Evolutionary conservation across 345 rosid species (phyloP).

Genomic region (Microthlaspi erraticum): DNA sequence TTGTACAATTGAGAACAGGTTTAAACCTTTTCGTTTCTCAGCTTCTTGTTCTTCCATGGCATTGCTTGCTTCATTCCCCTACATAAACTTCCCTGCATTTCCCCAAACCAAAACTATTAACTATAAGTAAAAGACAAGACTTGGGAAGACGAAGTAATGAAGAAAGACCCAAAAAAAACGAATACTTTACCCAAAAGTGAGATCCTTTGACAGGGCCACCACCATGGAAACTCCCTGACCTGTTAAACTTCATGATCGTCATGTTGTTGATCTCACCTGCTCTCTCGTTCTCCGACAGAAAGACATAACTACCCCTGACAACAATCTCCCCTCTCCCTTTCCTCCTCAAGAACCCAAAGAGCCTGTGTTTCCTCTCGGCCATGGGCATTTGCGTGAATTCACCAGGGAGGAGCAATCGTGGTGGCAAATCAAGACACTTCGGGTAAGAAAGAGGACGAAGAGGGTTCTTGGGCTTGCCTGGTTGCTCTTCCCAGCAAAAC

Average conservation of each 20-base stretch:
- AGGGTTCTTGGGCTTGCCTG: constrained; percentile 76
- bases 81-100: constrained; percentile 59
- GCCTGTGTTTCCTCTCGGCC: constrained; percentile 50
- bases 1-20: constrained; percentile 2
- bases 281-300: constrained; percentile 54
- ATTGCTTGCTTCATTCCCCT: constrained; percentile 74
- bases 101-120: constrained; percentile 26
- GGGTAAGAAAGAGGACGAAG: constrained; percentile 45
- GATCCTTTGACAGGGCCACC: constrained; percentile 49
- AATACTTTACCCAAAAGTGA: constrained; percentile 70
- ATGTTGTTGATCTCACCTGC: constrained; percentile 43
- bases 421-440: constrained; percentile 68
- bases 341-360: constrained; percentile 57
- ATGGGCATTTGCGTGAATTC: constrained; percentile 56
- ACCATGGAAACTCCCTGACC: constrained; percentile 51
- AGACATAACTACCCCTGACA: constrained; percentile 61
- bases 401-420: constrained; percentile 54
- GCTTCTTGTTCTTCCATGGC: constrained; percentile 64
- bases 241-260: constrained; percentile 49
- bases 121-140: background rate
- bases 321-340: constrained; percentile 54
- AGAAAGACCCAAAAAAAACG: constrained; percentile 16
- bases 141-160: constrained; percentile 2
- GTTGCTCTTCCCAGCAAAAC: constrained; percentile 88
- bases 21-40: constrained; percentile 50